A percentile compares a stretch with the other conserved stretches of the same genome.
Evolutionary conservation across 2,329 filamentous ascomycete species (phyloP).

Genomic region (Aureobasidium sp.): DNA sequence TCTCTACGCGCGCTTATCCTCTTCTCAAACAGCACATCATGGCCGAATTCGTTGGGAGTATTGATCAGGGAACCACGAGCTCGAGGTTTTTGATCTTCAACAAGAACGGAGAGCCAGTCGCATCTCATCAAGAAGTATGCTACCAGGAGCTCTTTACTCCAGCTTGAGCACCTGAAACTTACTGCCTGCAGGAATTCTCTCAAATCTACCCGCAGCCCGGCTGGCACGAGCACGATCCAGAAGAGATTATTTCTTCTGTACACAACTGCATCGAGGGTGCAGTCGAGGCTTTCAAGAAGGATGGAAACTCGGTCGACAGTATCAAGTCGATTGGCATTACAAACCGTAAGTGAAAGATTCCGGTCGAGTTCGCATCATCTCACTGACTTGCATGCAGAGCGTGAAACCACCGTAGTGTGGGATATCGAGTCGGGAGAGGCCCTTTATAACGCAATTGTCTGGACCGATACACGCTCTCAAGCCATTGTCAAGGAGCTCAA

Average conservation of each 20-base stretch:
- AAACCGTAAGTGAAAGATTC: slow-evolving; percentile 39
- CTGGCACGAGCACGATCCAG: slow-evolving; percentile 88
- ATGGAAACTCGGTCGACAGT: slow-evolving; percentile 59
- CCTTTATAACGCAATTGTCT: slow-evolving; percentile 78
- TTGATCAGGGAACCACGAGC: slow-evolving; percentile 86
- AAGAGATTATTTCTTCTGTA: slow-evolving; percentile 67
- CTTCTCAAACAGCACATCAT: slow-evolving; percentile 1
- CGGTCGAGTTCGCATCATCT: not conserved
- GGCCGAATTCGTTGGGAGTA: slow-evolving; percentile 65
- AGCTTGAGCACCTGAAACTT: not conserved
- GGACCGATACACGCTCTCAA: slow-evolving; percentile 79
- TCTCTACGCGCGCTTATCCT: not conserved
- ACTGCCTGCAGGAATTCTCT: slow-evolving; percentile 54
- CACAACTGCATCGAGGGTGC: slow-evolving; percentile 74
- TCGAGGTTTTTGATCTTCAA: slow-evolving; percentile 89
- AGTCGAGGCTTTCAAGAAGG: slow-evolving; percentile 60
- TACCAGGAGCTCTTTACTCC: not conserved
- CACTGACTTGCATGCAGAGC: slow-evolving; percentile 43
- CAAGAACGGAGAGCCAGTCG: slow-evolving; percentile 66
- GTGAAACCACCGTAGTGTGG: slow-evolving; percentile 83
- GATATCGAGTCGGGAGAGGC: slow-evolving; percentile 73
- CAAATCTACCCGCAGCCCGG: slow-evolving; percentile 80
- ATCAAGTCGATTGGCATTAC: slow-evolving; percentile 80
- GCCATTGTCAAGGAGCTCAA: slow-evolving; percentile 72
- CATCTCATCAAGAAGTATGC: slow-evolving; percentile 63